Base-by-base conservation (phyloP, 768 basidiomycete species). In the Antrodiella citrinella region DNA sequence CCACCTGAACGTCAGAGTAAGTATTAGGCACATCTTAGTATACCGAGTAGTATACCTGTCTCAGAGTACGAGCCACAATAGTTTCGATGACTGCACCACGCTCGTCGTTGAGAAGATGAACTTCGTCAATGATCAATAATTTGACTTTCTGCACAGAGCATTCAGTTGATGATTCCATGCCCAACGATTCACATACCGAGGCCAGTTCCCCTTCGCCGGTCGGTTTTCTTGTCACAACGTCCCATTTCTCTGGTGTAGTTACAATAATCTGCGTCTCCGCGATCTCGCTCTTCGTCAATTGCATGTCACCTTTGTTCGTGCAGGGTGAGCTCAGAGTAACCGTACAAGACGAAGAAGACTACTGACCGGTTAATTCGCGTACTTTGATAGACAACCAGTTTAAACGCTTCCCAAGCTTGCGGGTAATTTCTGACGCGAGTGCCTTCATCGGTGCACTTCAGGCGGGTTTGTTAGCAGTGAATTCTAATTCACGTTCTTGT, bases 391-490 rank as follows among this genome's bases (percentile, higher is more conserved):
- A 77, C 24, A 98, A 73, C 95, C 96, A 97, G 48, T 78, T 77
- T 21, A 99, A 69, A 41, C 96, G 76, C 72, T 84, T 95, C n/a
- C 82, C 78, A 13, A 98, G 73, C 67, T 99, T 99, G 41, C 90
- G 81, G 4, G 90, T 87, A 55, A 99, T 94, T 62, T 99, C 96
- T 2, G 93, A 81, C 1, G 95, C 96, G 35, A 99, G 69, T 0
- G 96, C 96, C 64, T 99, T 99, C 92, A 99, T 98, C 0, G 96
- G 96, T 4, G 96, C 96, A 22, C 90, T 92, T n/a, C n/a, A n/a
- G 51, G 11, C 22, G n/a, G 19, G 10, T 5, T 4, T 15, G 22
- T 48, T 22, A 47, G 11, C 46, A 20, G 15, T 13, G 45, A 5
- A n/a, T 21, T 20, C 35, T 10, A 38, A 15, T 2, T 13, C 1